phyloP scores from a whole-genome alignment of 2,329 filamentous ascomycete genomes.

The Neocucurbitaria cava region DNA sequence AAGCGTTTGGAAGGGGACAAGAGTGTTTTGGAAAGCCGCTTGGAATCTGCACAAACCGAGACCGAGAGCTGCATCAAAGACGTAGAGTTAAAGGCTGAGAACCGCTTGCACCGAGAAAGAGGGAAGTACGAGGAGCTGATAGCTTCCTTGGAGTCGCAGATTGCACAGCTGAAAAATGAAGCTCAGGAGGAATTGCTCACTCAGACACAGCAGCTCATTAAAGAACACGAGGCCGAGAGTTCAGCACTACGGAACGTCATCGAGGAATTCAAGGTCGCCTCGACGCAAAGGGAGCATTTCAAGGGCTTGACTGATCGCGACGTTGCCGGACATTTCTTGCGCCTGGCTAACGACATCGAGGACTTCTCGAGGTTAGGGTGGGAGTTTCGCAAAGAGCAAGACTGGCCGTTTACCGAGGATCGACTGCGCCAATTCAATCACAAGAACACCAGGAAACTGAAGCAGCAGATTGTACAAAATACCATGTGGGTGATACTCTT shows the following conservation, averaged over 20 bases:
- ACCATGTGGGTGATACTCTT: slow-evolving; percentile 17
- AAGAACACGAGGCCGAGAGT: not conserved
- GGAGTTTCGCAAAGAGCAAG: slow-evolving; percentile 5
- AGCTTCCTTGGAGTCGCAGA: not conserved
- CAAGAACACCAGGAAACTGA: slow-evolving; percentile 12
- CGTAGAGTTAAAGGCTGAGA: not conserved
- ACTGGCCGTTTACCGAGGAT: slow-evolving; percentile 15
- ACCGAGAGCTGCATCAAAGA: not conserved
- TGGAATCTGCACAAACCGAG: not conserved
- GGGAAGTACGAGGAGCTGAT: not conserved
- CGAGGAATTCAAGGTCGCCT: slow-evolving; percentile 12
- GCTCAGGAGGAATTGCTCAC: not conserved
- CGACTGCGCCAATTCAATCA: slow-evolving; percentile 1
- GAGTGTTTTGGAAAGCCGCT: not conserved
- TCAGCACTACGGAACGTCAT: not conserved
- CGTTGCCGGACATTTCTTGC: slow-evolving; percentile 5
- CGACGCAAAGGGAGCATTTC: slow-evolving; percentile 18
- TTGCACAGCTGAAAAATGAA: not conserved
- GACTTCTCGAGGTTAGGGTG: slow-evolving; percentile 19
- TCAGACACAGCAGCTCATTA: not conserved
- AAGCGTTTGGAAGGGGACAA: not conserved
- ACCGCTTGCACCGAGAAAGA: not conserved
- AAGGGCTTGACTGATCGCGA: slow-evolving; percentile 21
- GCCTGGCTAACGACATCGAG: slow-evolving; percentile 10
- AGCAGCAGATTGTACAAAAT: slow-evolving; percentile 19